A percentile compares a stretch with the other conserved stretches of the same genome.
phyloP scores from a whole-genome alignment of 139 green algal species.

The Trebouxia sp. region DNA sequence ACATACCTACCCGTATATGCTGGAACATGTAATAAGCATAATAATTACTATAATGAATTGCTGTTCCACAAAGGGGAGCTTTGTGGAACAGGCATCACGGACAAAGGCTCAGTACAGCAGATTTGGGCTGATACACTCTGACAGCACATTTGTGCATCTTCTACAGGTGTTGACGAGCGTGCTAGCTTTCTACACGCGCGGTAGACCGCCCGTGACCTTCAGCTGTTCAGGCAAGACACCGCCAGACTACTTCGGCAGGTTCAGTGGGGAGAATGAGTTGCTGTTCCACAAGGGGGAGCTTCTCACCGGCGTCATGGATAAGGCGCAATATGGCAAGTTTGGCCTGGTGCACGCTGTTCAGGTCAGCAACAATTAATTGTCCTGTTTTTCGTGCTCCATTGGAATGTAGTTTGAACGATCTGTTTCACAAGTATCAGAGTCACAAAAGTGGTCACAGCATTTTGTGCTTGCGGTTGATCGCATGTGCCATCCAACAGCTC shows the following conservation, averaged over 20 bases:
- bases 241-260: conserved; percentile 73
- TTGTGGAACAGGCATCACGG: background rate
- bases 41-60: background rate
- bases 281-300: conserved; percentile 75
- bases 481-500: background rate
- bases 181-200: conserved; percentile 73
- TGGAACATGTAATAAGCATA: no score
- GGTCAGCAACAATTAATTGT: conserved; percentile 37
- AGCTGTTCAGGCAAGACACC: conserved; percentile 71
- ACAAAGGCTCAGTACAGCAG: no score
- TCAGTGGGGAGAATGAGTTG: conserved; percentile 65
- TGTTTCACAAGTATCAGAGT: background rate
- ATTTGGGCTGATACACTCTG: background rate
- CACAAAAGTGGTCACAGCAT: background rate
- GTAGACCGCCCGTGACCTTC: conserved; percentile 81
- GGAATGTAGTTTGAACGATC: background rate
- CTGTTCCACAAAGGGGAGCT: background rate
- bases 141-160: background rate
- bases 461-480: background rate
- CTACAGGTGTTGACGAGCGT: conserved; percentile 76
- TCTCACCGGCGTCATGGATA: conserved; percentile 90
- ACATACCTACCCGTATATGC: no score
- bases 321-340: conserved; percentile 91
- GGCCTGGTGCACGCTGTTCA: conserved; percentile 94
- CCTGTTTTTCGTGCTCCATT: background rate